phyloP scores from a whole-genome alignment of 805 yeast species.

The Candida parachauliodes region DNA sequence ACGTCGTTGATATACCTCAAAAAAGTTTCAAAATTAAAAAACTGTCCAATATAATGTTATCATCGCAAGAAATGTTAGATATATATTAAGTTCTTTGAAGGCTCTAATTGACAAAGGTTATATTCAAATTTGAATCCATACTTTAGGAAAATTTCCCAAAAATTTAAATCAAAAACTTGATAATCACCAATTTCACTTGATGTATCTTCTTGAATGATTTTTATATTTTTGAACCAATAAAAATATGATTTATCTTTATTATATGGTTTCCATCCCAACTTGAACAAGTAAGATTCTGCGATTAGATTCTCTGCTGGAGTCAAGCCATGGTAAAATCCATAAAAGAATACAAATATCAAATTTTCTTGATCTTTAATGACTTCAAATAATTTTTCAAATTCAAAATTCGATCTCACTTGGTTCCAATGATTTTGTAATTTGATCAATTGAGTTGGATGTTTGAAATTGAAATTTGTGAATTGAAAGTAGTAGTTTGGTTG shows the following conservation, averaged over 20 bases:
- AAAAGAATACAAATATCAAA: constrained; percentile 36
- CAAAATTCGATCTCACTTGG: constrained; percentile 30
- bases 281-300: constrained; percentile 37
- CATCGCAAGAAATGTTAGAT: constrained; percentile 2
- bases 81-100: constrained; percentile 16
- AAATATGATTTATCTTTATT: constrained; percentile 14
- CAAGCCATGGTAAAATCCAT: constrained; percentile 40
- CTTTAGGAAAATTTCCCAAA: constrained; percentile 41
- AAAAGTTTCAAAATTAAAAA: too few species aligned
- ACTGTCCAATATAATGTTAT: too few species aligned
- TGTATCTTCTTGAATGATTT: constrained; percentile 11
- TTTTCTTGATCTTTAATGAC: constrained; percentile 31
- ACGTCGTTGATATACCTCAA: constrained; percentile 4
- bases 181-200: constrained; percentile 33
- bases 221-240: constrained; percentile 28
- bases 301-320: constrained; percentile 42
- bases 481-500: constrained; percentile 14
- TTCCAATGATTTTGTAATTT: constrained; percentile 41
- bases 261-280: constrained; percentile 43
- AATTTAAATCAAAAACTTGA: constrained; percentile 37
- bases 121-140: constrained; percentile 36
- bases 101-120: constrained; percentile 26
- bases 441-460: constrained; percentile 32
- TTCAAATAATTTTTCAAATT: constrained; percentile 28
- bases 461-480: constrained; percentile 15